A percentile compares a stretch with the other conserved stretches of the same genome.
These are phyloP conservation scores for Colletotrichum phormii DNA, from an alignment of 2,329 filamentous ascomycete genomes.

Conservation along the genomic window DNA sequence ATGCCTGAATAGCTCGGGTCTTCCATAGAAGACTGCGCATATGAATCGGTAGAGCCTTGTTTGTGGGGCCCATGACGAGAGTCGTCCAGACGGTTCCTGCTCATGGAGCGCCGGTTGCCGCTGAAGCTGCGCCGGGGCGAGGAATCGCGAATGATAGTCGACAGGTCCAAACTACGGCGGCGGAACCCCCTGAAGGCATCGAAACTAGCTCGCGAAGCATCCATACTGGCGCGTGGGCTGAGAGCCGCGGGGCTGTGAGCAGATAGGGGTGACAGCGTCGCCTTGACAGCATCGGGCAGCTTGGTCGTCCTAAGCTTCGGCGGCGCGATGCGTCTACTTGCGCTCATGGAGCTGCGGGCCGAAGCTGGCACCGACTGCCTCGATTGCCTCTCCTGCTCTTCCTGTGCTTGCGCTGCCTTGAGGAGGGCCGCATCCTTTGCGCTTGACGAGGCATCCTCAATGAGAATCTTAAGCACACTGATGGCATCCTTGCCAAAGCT, in stretches of 20 bases:
- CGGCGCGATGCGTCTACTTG: conserved; percentile 33
- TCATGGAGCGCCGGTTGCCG: conserved; percentile 64
- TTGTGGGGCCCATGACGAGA: conserved; percentile 60
- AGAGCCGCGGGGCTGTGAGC: conserved; percentile 53
- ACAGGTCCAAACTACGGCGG: conserved; percentile 65
- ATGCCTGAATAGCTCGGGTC: conserved; percentile 79
- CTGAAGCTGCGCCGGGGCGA: conserved; percentile 73
- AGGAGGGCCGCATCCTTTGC: conserved; percentile 20
- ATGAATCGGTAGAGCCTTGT: conserved; percentile 79
- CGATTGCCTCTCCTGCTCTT: conserved; percentile 12
- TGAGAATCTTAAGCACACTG: conserved; percentile 78
- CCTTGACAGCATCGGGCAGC: conserved; percentile 69
- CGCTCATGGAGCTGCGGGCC: conserved; percentile 37
- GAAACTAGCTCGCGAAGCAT: conserved; percentile 64
- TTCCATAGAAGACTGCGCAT: conserved; percentile 76
- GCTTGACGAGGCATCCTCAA: conserved; percentile 70
- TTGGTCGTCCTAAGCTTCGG: conserved; percentile 52
- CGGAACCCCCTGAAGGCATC: conserved; percentile 62
- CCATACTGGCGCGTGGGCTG: conserved; percentile 67
- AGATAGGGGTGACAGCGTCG: conserved; percentile 68
- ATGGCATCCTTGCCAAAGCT: conserved; percentile 86
- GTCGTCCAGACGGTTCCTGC: conserved; percentile 60
- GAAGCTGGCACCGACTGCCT: conserved; percentile 21
- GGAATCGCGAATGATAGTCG: conserved; percentile 54
- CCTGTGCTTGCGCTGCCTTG: conserved; percentile 17